Evolutionary conservation across 2,329 filamentous ascomycete genomes (phyloP), one percentile per base, ranked within the genome.

Genomic region (Aspergillus versicolor): DNA sequence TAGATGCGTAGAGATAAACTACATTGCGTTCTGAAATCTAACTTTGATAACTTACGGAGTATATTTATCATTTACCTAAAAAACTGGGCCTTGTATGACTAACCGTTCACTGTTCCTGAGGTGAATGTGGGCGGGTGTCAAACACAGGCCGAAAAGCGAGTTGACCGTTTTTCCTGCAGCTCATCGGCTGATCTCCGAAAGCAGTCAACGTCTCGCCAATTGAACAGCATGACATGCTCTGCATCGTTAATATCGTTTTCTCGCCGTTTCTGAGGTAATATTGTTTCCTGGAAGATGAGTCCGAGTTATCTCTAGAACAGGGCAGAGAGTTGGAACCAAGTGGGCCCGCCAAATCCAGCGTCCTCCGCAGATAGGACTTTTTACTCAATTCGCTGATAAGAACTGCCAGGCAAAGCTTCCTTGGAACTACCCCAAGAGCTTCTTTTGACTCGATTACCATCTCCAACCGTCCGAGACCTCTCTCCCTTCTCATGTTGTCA

Each of bases 291-390:
- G 15, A 37, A 15, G 34, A 37, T 37, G 34, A 37, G 12, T 11
- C 13, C 15, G 21, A 19, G 15, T 24, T 45, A 7, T 9, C 19
- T 37, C 30, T 8, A 15, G 13, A 32, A 38, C 48, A 24, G 44
- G 44, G 27, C 27, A 30, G 27, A 30, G 27, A 30, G 7, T 24
- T 32, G 49, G 49, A 50, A 54, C 55, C 44, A 57, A 57, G 55
- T 57, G 55, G 55, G 45, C 50, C 55, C 17, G 41, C 45, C 38
- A 38, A 30, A 48, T 42, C 52, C 43, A 49, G 44, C 42, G 37
- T 9, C 37, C 52, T 46, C 43, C 32, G 17, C 27, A 50, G 55
- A 57, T 57, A 57, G 54, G 57, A 44, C 52, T 56, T 59, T 58
- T 56, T 56, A 56, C 47, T 59, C 52, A 52, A 38, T 54, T 34